A percentile compares a stretch with the other conserved stretches of the same genome.
phyloP scores from a whole-genome alignment of 352 stramenopile genomes.

The Blastocystis sp. region DNA sequence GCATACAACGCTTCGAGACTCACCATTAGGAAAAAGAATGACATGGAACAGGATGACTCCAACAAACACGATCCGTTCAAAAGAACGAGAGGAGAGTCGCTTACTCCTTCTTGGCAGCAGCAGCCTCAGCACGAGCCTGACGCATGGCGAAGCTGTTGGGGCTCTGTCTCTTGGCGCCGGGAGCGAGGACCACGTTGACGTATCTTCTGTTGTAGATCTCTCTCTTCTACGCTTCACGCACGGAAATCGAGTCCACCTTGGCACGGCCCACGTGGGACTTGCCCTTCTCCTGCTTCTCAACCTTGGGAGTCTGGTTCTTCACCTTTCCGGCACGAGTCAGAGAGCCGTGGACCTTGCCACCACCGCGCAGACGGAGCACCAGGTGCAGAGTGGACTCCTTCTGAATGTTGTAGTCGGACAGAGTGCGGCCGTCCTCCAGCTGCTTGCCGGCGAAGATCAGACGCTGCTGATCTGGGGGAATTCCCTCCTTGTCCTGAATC shows the following conservation, averaged over 20 bases:
- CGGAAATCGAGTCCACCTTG: slow-evolving; percentile 74
- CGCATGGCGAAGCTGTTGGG: slow-evolving; percentile 93
- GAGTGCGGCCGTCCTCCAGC: no score
- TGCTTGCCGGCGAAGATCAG: no score
- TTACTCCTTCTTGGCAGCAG: slow-evolving; percentile 83
- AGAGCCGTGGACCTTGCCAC: slow-evolving; percentile 95
- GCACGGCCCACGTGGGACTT: slow-evolving; percentile 91
- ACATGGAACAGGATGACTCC: background rate
- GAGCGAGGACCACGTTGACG: slow-evolving; percentile 94
- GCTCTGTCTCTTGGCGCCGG: slow-evolving; percentile 92
- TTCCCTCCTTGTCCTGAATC: no score
- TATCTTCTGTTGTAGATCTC: slow-evolving; percentile 99
- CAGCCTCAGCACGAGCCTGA: slow-evolving; percentile 69
- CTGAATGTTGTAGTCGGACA: no score
- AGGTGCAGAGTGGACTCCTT: no score
- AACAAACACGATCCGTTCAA: slow-evolving; percentile 47
- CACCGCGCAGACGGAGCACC: slow-evolving; percentile 65
- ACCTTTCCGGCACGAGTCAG: slow-evolving; percentile 99
- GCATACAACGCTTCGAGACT: slow-evolving; percentile 56
- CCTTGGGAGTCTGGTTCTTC: slow-evolving; percentile 99
- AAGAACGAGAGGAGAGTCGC: slow-evolving; percentile 69
- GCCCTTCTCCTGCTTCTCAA: slow-evolving; percentile 93
- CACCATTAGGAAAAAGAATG: background rate
- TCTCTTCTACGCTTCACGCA: slow-evolving; percentile 81
- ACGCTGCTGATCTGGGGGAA: no score